Percentiles rank a stretch among this genome's conserved stretches.
phyloP scores from a whole-genome alignment of 2,329 filamentous ascomycete genomes.

The Xylaria sp. region DNA sequence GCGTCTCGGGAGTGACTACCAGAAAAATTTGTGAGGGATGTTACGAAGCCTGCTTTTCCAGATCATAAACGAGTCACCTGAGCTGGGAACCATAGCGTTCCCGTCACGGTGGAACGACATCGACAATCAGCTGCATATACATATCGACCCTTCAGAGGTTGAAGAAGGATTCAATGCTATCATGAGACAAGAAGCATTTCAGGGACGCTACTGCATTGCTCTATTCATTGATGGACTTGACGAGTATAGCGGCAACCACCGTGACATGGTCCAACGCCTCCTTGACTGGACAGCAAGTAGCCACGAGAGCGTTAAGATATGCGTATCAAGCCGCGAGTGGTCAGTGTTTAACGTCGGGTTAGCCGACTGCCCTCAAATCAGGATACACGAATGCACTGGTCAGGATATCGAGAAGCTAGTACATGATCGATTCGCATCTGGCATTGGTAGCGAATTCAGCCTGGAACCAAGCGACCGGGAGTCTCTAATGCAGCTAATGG shows the following conservation, averaged over 20 bases:
- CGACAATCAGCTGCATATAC: background rate
- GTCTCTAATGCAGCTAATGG: conserved; percentile 1
- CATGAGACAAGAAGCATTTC: background rate
- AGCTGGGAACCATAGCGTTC: conserved; percentile 13
- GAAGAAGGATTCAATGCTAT: conserved; percentile 8
- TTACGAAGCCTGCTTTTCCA: conserved; percentile 25
- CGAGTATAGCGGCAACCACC: conserved; percentile 15
- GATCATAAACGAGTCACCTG: conserved; percentile 12
- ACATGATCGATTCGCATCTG: conserved; percentile 1
- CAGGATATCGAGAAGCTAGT: conserved; percentile 10
- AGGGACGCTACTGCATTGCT: conserved; percentile 6
- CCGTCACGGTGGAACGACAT: conserved; percentile 12
- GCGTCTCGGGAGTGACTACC: conserved; percentile 22
- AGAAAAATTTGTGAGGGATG: conserved; percentile 26
- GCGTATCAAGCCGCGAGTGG: conserved; percentile 23
- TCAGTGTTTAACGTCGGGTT: conserved; percentile 19
- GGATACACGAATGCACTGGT: conserved; percentile 16
- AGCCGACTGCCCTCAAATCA: conserved; percentile 12
- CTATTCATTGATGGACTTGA: conserved; percentile 21
- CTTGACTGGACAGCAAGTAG: conserved; percentile 5
- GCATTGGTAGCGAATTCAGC: background rate
- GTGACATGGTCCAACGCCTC: conserved; percentile 9
- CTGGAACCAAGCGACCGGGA: too few species aligned
- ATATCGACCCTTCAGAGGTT: conserved; percentile 1
- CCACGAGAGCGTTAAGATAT: conserved; percentile 13